A percentile compares a stretch with the other conserved stretches of the same genome.
These are phyloP conservation scores for Antrodiella citrinella DNA, from an alignment of 768 basidiomycete species.

Conservation along the genomic window DNA sequence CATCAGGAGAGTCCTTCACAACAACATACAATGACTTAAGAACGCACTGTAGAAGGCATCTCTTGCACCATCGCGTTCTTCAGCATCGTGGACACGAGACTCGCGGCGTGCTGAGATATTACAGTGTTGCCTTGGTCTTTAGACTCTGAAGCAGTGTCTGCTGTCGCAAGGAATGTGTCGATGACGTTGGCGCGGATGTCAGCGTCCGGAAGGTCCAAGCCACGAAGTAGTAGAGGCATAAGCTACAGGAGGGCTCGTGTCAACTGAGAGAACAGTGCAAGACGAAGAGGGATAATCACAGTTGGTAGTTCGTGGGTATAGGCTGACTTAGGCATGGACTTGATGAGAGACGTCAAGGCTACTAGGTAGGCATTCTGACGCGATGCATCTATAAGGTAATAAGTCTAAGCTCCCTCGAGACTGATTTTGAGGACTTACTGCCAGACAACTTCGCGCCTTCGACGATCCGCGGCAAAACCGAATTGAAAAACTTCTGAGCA, in stretches of 20 bases:
- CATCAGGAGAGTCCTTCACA: neutral
- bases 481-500: conserved; percentile 66
- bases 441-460: conserved; percentile 47
- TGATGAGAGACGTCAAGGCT: conserved; percentile 75
- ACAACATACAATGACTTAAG: neutral
- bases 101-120: conserved; percentile 62
- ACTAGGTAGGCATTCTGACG: conserved; percentile 69
- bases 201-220: conserved; percentile 69
- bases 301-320: conserved; percentile 62
- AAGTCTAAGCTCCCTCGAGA: neutral
- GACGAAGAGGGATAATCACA: conserved; percentile 32
- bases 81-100: conserved; percentile 66
- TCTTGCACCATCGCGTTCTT: conserved; percentile 45
- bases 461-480: conserved; percentile 68
- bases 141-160: conserved; percentile 46
- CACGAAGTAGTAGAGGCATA: conserved; percentile 80
- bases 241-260: conserved; percentile 43
- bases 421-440: conserved; percentile 38
- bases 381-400: conserved; percentile 31
- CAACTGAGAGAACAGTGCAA: neutral
- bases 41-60: conserved; percentile 49
- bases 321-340: conserved; percentile 66
- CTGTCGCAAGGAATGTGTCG: conserved; percentile 64
- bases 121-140: conserved; percentile 23
- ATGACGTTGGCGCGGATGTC: conserved; percentile 75